phyloP scores from a whole-genome alignment of 805 yeast species.

The Cyberlindnera saturnus region DNA sequence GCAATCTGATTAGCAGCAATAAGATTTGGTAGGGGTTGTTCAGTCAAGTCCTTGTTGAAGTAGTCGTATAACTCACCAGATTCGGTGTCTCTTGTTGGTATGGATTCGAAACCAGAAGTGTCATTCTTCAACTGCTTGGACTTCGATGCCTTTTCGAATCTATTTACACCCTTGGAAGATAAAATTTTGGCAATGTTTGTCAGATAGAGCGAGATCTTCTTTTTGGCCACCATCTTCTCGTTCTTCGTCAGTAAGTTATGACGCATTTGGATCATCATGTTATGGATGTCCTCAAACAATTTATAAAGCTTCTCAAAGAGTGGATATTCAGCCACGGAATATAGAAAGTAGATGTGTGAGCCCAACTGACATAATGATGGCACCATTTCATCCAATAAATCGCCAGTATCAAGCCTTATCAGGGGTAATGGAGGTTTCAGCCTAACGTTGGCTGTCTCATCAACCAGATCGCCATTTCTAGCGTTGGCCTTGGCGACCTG shows the following conservation, averaged over 20 bases:
- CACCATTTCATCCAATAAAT: slow-evolving; percentile 49
- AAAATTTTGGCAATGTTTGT: slow-evolving; percentile 57
- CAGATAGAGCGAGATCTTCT: slow-evolving; percentile 45
- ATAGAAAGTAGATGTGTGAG: slow-evolving; percentile 62
- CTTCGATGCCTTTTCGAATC: slow-evolving; percentile 18
- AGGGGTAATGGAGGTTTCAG: slow-evolving; percentile 53
- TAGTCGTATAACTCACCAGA: slow-evolving; percentile 51
- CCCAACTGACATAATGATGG: slow-evolving; percentile 52
- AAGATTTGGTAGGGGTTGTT: slow-evolving; percentile 44
- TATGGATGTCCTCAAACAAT: slow-evolving; percentile 53
- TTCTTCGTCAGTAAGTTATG: slow-evolving; percentile 46
- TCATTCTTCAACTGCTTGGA: slow-evolving; percentile 32
- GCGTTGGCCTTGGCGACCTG: slow-evolving; percentile 26
- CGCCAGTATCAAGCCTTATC: slow-evolving; percentile 36
- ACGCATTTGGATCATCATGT: slow-evolving; percentile 46
- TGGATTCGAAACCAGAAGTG: slow-evolving; percentile 60
- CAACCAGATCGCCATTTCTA: slow-evolving; percentile 22
- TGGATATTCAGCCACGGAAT: slow-evolving; percentile 65
- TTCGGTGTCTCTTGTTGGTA: slow-evolving; percentile 55
- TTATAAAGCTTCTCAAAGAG: slow-evolving; percentile 49
- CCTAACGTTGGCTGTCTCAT: slow-evolving; percentile 21
- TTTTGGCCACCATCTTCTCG: slow-evolving; percentile 44
- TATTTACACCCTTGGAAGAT: slow-evolving; percentile 36
- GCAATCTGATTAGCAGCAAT: slow-evolving; percentile 65
- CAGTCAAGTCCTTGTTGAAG: slow-evolving; percentile 17